Evolutionary conservation across 768 basidiomycete genomes (phyloP).

Genomic region (Fistulinella prunicolor): DNA sequence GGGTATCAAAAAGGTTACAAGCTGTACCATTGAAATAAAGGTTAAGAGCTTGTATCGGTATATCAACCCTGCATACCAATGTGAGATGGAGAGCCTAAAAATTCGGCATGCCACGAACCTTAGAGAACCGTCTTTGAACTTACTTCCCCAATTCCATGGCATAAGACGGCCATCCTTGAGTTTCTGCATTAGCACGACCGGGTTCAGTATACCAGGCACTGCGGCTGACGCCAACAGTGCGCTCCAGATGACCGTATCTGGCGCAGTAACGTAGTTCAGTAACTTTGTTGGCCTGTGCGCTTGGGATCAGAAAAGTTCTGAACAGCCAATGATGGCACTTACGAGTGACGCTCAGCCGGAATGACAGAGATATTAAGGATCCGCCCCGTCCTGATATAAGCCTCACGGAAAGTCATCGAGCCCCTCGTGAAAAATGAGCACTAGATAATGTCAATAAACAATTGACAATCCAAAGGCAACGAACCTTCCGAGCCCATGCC

Average conservation of each 20-base stretch:
- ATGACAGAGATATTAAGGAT: constrained; percentile 93
- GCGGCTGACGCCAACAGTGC: constrained; percentile 87
- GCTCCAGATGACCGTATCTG: constrained; percentile 84
- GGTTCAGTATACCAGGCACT: constrained; percentile 92
- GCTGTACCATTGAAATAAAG: constrained; percentile 78
- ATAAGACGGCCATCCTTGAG: constrained; percentile 72
- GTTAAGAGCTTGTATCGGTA: constrained; percentile 85
- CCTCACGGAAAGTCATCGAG: constrained; percentile 93
- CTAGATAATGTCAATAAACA: constrained; percentile 35
- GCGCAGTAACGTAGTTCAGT: constrained; percentile 94
- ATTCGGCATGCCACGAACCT: constrained; percentile 42
- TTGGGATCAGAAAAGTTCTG: constrained; percentile 6
- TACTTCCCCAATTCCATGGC: constrained; percentile 94
- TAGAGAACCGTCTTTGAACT: constrained; percentile 91
- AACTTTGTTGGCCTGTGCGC: constrained; percentile 82
- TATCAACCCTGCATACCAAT: constrained; percentile 68
- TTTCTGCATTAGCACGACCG: constrained; percentile 95
- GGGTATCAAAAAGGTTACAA: neutral
- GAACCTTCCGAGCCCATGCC: constrained; percentile 85
- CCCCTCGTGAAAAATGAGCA: constrained; percentile 89
- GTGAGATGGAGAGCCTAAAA: neutral
- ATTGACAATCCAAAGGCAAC: constrained; percentile 5
- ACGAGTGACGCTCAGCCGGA: constrained; percentile 87
- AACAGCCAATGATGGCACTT: constrained; percentile 23
- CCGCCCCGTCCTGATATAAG: constrained; percentile 88